Base-by-base conservation (phyloP, 192 early-diverging fungal species). In the Coemansia sp. region DNA sequence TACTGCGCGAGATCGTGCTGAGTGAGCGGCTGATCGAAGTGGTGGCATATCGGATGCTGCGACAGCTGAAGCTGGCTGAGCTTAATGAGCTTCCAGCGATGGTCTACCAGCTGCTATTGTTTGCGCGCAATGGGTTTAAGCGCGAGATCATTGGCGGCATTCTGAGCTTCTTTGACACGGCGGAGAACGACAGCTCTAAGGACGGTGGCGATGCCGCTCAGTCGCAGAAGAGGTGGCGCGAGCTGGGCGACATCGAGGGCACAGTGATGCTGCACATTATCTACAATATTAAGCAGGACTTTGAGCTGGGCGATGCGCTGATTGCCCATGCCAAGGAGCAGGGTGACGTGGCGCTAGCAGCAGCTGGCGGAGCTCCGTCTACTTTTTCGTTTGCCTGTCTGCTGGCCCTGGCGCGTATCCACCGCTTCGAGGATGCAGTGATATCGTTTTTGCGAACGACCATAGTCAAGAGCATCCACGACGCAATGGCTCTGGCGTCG, bases 221-320 rank as follows among this genome's bases (percentile, higher is more conserved):
- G 40, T 49, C 60, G 74, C 59, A 24, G 20, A 72, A 63, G 24
- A 51, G 52, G 47, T 68, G 68, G 65, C 72, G 70, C 51, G 69
- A 86, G 72, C 69, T 89, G 42, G 85, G 80, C 46, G 86, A 84
- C 5, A 87, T 89, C 38, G 89, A 91, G 65, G 91, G 89, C 27
- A 90, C 88, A 0, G 88, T 90, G 10, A 87, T 93, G 73, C 83
- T 92, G 55, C 90, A 93, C 65, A 83, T 93, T 41, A 87, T 83
- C 69, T 92, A 90, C 65, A 88, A 87, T 27, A 86, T 91, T 31
- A 90, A 89, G 59, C 92, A 93, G 75, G 91, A 93, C 75, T 88
- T 91, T 73, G 88, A 87, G 69, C 62, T 79, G 15, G 68, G 80
- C 51, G 54, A 69, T 10, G 69, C 74, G 41, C 52, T 78, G 22